Conservation (phyloP, 2,329 filamentous ascomycete species). For the Pseudocercospora vitis region DNA sequence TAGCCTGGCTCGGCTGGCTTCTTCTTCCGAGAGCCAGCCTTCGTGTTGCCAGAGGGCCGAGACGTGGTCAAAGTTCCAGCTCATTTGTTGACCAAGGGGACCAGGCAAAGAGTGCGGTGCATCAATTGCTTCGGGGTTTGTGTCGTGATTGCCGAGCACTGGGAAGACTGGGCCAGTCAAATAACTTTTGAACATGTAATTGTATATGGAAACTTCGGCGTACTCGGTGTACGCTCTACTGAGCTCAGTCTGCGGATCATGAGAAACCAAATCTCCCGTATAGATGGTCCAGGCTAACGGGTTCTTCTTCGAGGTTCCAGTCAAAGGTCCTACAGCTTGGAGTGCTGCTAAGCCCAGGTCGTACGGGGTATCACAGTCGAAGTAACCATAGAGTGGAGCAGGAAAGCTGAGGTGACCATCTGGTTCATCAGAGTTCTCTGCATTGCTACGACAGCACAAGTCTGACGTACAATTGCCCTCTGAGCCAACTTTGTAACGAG, state of each 20-base stretch:
- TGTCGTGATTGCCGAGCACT: slow-evolving; percentile 60
- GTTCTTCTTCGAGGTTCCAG: slow-evolving; percentile 51
- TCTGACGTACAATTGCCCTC: slow-evolving; percentile 56
- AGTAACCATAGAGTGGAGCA: slow-evolving; percentile 57
- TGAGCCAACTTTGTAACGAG: slow-evolving; percentile 53
- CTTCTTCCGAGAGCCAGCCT: slow-evolving; percentile 53
- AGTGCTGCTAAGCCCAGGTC: slow-evolving; percentile 57
- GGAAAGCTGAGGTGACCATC: slow-evolving; percentile 43
- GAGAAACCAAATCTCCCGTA: slow-evolving; percentile 58
- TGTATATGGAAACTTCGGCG: slow-evolving; percentile 53
- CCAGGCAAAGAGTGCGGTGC: slow-evolving; percentile 55
- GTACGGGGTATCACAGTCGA: slow-evolving; percentile 59
- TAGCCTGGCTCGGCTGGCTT: slow-evolving; percentile 49
- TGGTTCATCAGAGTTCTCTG: slow-evolving; percentile 40
- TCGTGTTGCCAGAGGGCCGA: slow-evolving; percentile 58
- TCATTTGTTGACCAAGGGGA: slow-evolving; percentile 55
- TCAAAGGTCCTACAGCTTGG: slow-evolving; percentile 57
- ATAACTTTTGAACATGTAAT: slow-evolving; percentile 56
- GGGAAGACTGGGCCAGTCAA: slow-evolving; percentile 58
- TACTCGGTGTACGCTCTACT: slow-evolving; percentile 56
- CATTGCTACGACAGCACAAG: slow-evolving; percentile 54
- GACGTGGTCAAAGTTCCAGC: slow-evolving; percentile 60
- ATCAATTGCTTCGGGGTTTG: slow-evolving; percentile 55
- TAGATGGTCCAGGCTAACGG: slow-evolving; percentile 57
- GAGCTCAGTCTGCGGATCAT: slow-evolving; percentile 54